Evolutionary conservation across 139 green algal genomes (phyloP).

Genomic region (Trebouxia sp.): DNA sequence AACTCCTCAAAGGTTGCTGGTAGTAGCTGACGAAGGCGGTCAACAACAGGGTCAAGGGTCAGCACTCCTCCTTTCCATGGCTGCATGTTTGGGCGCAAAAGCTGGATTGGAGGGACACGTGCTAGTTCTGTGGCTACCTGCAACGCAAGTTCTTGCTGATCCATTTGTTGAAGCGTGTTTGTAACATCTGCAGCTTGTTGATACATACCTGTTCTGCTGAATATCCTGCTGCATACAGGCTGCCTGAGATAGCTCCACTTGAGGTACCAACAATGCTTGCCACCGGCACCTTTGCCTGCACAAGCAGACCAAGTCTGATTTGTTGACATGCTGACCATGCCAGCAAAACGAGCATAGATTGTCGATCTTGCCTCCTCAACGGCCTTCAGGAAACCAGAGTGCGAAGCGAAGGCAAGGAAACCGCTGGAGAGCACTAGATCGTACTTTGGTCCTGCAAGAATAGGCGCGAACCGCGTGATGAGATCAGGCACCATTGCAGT

Average conservation of each 20-base stretch:
- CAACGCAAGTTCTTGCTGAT: background rate
- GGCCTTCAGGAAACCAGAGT: constrained; percentile 77
- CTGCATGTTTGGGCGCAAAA: constrained; percentile 53
- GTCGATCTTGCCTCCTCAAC: constrained; percentile 72
- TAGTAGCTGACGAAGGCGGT: constrained; percentile 69
- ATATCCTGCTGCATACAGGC: constrained; percentile 80
- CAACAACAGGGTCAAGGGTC: constrained; percentile 69
- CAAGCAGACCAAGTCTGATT: background rate
- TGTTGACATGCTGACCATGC: background rate
- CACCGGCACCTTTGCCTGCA: constrained; percentile 62
- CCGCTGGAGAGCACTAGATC: constrained; percentile 84
- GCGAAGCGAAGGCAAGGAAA: constrained; percentile 88
- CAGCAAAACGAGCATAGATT: background rate
- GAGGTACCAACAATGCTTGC: constrained; percentile 82
- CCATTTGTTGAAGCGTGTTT: background rate
- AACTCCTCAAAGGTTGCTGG: constrained; percentile 84
- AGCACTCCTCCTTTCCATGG: constrained; percentile 82
- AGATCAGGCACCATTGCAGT: no score
- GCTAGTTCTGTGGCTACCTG: constrained; percentile 71
- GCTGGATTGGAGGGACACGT: constrained; percentile 63
- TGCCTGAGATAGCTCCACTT: constrained; percentile 77
- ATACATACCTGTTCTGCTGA: constrained; percentile 56
- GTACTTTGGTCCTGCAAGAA: constrained; percentile 7
- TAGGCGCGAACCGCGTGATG: no score
- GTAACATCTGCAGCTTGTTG: background rate